Conservation (phyloP, 495 filamentous ascomycete species). For the Aspergillus incahuasiensis region DNA sequence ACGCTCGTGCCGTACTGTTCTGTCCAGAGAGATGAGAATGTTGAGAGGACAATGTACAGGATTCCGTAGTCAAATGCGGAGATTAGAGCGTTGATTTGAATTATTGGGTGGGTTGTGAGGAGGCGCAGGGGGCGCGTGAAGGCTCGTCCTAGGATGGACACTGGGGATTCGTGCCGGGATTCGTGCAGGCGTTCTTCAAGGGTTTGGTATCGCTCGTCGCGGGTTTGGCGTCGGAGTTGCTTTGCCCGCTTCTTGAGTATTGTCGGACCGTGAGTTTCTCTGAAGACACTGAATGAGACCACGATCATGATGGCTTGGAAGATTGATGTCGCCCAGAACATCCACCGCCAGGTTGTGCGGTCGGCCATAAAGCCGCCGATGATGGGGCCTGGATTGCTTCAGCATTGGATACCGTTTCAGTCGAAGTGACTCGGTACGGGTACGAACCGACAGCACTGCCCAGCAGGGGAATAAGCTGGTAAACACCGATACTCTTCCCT, state of each 20-base stretch:
- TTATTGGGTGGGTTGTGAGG: conserved; percentile 47
- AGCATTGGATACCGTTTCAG: not conserved
- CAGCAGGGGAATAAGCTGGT: conserved; percentile 51
- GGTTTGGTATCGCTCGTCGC: not conserved
- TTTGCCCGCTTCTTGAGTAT: not conserved
- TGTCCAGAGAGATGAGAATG: conserved; percentile 58
- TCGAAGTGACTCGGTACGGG: not conserved
- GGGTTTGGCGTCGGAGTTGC: no score
- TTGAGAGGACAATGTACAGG: conserved; percentile 61
- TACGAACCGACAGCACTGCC: conserved; percentile 40
- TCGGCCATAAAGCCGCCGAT: conserved; percentile 1
- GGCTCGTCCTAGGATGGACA: not conserved
- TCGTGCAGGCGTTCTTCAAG: not conserved
- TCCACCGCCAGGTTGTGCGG: conserved; percentile 40
- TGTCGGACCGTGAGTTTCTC: not conserved
- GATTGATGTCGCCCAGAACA: conserved; percentile 41
- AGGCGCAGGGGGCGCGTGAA: conserved; percentile 44
- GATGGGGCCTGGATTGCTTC: conserved; percentile 32
- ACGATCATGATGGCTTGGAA: conserved; percentile 16
- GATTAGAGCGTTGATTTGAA: conserved; percentile 49
- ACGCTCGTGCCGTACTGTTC: conserved; percentile 50
- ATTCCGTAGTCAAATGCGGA: conserved; percentile 60
- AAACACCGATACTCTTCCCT: conserved; percentile 50
- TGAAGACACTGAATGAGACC: not conserved
- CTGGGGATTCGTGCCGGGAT: not conserved